Evolutionary conservation across 805 yeast species (phyloP), one percentile per base, ranked within the genome.

Genomic region (Candida chilensis): DNA sequence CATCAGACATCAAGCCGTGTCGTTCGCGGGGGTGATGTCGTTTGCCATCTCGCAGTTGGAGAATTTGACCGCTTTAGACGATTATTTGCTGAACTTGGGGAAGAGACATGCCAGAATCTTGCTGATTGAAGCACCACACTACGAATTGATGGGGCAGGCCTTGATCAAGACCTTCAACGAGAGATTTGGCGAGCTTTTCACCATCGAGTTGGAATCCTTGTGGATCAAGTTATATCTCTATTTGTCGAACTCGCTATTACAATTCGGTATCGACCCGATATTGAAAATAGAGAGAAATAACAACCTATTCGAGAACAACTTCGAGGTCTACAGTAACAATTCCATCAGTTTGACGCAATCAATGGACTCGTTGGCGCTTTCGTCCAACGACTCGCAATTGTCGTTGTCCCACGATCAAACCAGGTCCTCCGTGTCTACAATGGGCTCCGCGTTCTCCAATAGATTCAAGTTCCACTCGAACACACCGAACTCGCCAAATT

Each of bases 1-100:
- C 5, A 73, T 83, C 38, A 69, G 70, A 37, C 87, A 81, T 47
- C 94, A 85, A 54, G 86, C 92, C 1, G 71, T 74, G 11, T 71
- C 88, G 5, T 78, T 84, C 58, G 86, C 90, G 0, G 87, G 88
- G 4, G 84, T 84, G 13, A 50, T 85, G 41, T 70, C 82, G 17
- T 64, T 74, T 26, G 81, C 88, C 2, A 72, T 84, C 35, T 53
- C 67, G 17, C 74, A 74, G 39, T 57, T 84, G 31, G 87, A 80
- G 32, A 65, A 76, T 38, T 57, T 83, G 31, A 45, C 64, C 3
- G 50, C 54, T 5, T 54, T 83, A 40, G 78, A 79, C 42, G 78
- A 67, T 16, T 77, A 76, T 33, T 54, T 85, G 29, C 58, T 57
- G 27, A 68, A 71, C 28, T 53, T 84, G 39, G 94, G 88, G 2